A percentile compares a stretch with the other conserved stretches of the same genome.
These are phyloP conservation scores for Myxozyma melibiosi DNA, from an alignment of 805 yeast genomes.

Conservation along the genomic window DNA sequence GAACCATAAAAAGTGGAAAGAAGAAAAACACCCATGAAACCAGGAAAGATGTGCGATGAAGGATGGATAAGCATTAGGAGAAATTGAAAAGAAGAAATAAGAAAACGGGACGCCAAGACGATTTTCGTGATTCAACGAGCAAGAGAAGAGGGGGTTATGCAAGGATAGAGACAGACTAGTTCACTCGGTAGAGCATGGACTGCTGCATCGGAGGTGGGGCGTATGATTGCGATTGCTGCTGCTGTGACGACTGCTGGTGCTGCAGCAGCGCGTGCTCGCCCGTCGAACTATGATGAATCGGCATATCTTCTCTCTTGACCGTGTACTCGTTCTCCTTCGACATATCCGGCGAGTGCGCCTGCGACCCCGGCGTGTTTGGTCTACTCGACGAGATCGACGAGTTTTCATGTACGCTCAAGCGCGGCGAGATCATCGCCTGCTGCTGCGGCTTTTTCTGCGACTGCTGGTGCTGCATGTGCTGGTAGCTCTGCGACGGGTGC, in stretches of 20 bases:
- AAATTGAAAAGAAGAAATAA: too few species aligned
- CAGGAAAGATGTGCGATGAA: too few species aligned
- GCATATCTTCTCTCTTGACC: conserved; percentile 1
- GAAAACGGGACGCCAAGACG: too few species aligned
- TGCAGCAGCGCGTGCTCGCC: not conserved
- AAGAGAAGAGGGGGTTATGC: not conserved
- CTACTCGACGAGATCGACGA: not conserved
- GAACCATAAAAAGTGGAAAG: too few species aligned
- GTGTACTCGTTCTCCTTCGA: not conserved
- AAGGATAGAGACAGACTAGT: not conserved
- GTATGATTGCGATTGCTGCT: not conserved
- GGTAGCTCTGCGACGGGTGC: conserved; percentile 9
- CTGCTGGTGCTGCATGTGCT: conserved; percentile 20
- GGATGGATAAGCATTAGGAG: too few species aligned
- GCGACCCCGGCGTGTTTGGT: not conserved
- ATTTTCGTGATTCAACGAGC: too few species aligned
- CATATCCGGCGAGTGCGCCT: not conserved
- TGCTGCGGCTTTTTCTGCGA: not conserved
- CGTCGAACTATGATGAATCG: not conserved
- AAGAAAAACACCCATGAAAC: too few species aligned
- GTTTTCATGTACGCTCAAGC: not conserved
- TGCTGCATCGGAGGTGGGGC: not conserved
- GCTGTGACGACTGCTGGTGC: not conserved
- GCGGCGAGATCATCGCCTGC: not conserved
- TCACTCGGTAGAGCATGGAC: not conserved